Base-by-base conservation (phyloP, 805 yeast species). In the Kluyveromyces nonfermentans region DNA sequence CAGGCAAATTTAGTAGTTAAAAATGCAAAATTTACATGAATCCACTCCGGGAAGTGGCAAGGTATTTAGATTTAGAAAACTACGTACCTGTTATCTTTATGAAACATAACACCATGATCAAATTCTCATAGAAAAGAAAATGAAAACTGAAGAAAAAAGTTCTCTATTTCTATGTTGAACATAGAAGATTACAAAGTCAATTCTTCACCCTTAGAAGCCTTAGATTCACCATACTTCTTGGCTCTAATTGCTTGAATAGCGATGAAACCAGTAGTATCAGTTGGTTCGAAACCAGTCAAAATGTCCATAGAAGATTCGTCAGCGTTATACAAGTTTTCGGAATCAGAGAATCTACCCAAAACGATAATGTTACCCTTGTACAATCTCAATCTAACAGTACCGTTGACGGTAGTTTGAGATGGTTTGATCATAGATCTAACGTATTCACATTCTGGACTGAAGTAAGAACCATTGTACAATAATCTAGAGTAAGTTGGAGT, bases 261-360 rank as follows among this genome's bases (percentile, higher is more conserved):
- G 69, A 93, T 93, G 78, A 93, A 93, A 45, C 98, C 98, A 49
- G 94, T 73, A 47, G 98, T 87, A 67, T 90, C 97, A 66, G 85
- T 88, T 51, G 98, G 98, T 59, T 85, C 82, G 77, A 93, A 93
- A 47, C 96, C 98, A 46, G 97, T 88, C 62, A 93, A 80, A 72
- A 93, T 98, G 70, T 93, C 98, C 98, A 93, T 93, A 10, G 97
- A 90, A 14, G 97, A 89, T 69, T 90, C 97, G 44, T 96, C 87
- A 52, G 96, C 96, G 66, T 93, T 97, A 69, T 93, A 93, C 56
- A 93, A 78, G 72, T 88, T 90, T 73, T 93, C 98, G 49, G 97
- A 88, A 52, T 82, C 82, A 20, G 96, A 87, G 50, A 82, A 88
- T 77, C 98, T 87, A 65, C 98, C 98, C 62, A 89, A 77, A 54